These are phyloP conservation scores for Oenanthe sinensis DNA, from an alignment of 129 eudicot genomes.

Conservation along the genomic window DNA sequence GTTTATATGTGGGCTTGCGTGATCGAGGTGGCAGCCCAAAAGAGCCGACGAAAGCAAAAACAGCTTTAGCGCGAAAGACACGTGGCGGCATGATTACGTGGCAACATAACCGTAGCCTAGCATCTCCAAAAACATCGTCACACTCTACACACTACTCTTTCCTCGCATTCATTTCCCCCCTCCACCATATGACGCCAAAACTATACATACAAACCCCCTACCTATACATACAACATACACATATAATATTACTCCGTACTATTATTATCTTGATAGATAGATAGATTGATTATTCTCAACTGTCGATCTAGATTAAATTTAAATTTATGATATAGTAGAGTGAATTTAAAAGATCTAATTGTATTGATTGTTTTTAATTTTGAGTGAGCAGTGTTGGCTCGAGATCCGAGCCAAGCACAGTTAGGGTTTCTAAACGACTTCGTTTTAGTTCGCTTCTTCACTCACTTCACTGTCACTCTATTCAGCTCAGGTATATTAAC, in stretches of 20 bases:
- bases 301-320: not conserved
- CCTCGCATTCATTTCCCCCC: conserved; percentile 12
- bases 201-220: not conserved
- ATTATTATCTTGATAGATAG: too few relatives aligned
- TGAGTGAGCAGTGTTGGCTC: conserved; percentile 58
- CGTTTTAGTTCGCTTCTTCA: not conserved
- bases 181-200: not conserved
- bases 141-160: not conserved
- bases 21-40: too few relatives aligned
- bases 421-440: conserved; percentile 10
- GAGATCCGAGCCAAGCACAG: conserved; percentile 73
- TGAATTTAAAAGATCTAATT: not conserved
- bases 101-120: not conserved
- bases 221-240: not conserved
- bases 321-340: too few relatives aligned
- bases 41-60: too few relatives aligned
- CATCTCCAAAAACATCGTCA: not conserved
- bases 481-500: not conserved
- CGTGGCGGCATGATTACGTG: conserved; percentile 19
- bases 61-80: conserved; percentile 15
- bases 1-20: too few relatives aligned
- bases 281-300: not conserved
- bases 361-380: not conserved
- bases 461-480: too few relatives aligned
- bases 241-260: too few relatives aligned